These are phyloP conservation scores for Daldinia concentrica DNA, from an alignment of 495 filamentous ascomycete genomes.

Conservation along the genomic window DNA sequence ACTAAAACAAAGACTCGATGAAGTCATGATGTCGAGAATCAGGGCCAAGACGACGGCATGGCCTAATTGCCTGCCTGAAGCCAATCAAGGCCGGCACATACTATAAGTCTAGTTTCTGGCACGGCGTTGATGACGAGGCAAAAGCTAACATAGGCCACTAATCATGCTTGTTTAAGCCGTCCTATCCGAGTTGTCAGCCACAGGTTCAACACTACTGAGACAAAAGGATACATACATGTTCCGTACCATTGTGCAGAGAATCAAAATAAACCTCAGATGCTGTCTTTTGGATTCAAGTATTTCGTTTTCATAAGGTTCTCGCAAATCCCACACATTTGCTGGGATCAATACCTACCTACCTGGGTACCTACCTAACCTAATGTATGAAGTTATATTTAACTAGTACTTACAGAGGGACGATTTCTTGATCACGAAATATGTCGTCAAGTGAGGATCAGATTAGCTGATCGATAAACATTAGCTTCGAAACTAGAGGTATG, in stretches of 20 bases:
- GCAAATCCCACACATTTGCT: too few relatives aligned
- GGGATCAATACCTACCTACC: too few relatives aligned
- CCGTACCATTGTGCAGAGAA: not conserved
- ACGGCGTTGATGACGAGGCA: conserved; percentile 26
- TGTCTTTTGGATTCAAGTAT: not conserved
- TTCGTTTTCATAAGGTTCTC: not conserved
- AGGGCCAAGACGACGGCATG: conserved; percentile 20
- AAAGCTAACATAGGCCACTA: conserved; percentile 12
- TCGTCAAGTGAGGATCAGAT: conserved; percentile 22
- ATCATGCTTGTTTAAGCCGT: conserved; percentile 20
- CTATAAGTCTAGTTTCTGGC: conserved; percentile 5
- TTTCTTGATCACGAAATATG: conserved; percentile 3
- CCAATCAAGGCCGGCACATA: conserved; percentile 21
- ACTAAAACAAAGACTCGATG: conserved; percentile 27
- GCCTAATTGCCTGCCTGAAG: conserved; percentile 18
- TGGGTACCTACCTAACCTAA: too few relatives aligned
- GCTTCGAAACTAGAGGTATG: not conserved
- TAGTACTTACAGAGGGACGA: not conserved
- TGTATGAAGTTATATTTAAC: not conserved
- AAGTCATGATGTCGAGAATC: conserved; percentile 38
- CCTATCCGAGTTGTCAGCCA: conserved; percentile 30
- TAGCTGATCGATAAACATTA: conserved; percentile 13
- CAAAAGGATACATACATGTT: conserved; percentile 7
- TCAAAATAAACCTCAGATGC: not conserved
- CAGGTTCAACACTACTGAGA: conserved; percentile 16